Conservation (phyloP, 2,329 filamentous ascomycete genomes). For the Cordyceps sp. region DNA sequence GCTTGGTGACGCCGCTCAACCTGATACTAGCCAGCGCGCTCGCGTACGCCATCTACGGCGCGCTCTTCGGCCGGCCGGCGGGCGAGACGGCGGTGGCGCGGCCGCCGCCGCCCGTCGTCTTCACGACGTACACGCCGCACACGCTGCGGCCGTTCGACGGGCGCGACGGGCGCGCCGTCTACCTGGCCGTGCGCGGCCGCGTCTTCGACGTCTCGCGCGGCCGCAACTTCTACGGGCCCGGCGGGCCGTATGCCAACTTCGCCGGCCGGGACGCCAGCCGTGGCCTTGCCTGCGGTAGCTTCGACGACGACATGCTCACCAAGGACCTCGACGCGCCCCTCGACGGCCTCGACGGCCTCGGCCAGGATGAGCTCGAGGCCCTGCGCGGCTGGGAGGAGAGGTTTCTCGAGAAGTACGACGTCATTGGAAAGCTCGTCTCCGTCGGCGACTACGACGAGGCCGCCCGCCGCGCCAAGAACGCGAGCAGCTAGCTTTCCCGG, state of each 20-base stretch:
- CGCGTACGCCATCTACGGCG: conserved; percentile 39
- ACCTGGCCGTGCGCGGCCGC: conserved; percentile 76
- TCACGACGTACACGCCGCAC: conserved; percentile 55
- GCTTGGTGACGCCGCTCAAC: conserved; percentile 45
- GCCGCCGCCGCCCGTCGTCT: conserved; percentile 41
- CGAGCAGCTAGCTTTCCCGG: too few relatives aligned
- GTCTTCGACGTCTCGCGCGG: conserved; percentile 84
- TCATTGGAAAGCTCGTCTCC: conserved; percentile 74
- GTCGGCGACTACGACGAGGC: conserved; percentile 21
- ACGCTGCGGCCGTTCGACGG: conserved; percentile 83
- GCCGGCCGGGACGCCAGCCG: conserved; percentile 81
- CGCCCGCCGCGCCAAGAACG: too few relatives aligned
- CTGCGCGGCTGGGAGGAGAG: conserved; percentile 84
- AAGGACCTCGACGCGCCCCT: conserved; percentile 73
- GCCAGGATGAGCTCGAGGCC: conserved; percentile 62
- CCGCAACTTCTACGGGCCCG: conserved; percentile 89
- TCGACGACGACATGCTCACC: conserved; percentile 90
- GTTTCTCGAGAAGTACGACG: conserved; percentile 83
- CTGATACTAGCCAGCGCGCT: conserved; percentile 38
- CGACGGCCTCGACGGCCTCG: conserved; percentile 58
- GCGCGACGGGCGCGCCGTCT: conserved; percentile 55
- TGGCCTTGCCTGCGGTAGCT: conserved; percentile 78
- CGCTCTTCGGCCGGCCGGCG: conserved; percentile 27
- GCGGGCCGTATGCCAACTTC: conserved; percentile 91
- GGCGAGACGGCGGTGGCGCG: conserved; percentile 29